Evolutionary conservation across 2,329 filamentous ascomycete genomes (phyloP).

Genomic region (Colletotrichum endophyticum): DNA sequence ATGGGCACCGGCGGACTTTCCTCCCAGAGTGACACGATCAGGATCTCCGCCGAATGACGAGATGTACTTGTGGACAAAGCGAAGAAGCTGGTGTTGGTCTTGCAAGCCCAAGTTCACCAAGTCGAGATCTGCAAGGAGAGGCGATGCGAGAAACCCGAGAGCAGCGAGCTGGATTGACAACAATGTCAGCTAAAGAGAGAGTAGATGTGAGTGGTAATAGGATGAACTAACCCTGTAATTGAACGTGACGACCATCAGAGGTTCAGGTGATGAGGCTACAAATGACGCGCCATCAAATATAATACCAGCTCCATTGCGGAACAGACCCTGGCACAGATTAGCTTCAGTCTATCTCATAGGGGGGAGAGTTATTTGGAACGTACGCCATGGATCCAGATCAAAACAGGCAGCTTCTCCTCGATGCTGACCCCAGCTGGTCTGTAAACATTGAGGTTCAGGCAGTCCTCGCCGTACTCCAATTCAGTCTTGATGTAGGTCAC

Average conservation of each 20-base stretch:
- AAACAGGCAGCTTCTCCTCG: slow-evolving; percentile 18
- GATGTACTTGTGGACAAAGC: slow-evolving; percentile 60
- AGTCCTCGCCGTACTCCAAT: slow-evolving; percentile 2
- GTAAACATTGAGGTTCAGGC: slow-evolving; percentile 15
- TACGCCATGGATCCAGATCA: slow-evolving; percentile 22
- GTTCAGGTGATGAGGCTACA: slow-evolving; percentile 26
- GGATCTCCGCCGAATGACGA: slow-evolving; percentile 58
- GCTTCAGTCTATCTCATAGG: fast-evolving
- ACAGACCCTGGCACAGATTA: not conserved
- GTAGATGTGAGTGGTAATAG: fast-evolving
- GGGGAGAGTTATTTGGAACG: not conserved
- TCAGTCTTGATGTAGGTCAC: not conserved
- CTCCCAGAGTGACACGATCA: slow-evolving; percentile 55
- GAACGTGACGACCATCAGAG: slow-evolving; percentile 30
- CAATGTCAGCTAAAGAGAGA: too few relatives aligned
- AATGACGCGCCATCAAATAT: slow-evolving; percentile 25
- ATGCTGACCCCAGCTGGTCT: not conserved
- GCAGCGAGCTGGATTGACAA: not conserved
- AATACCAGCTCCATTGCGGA: slow-evolving; percentile 8
- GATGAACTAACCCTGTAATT: slow-evolving; percentile 26
- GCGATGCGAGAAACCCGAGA: slow-evolving; percentile 50
- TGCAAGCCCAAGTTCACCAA: slow-evolving; percentile 57
- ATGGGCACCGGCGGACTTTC: slow-evolving; percentile 57
- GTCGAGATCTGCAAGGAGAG: slow-evolving; percentile 35
- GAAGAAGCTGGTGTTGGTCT: slow-evolving; percentile 56